Evolutionary conservation across 2,329 filamentous ascomycete genomes (phyloP).

Genomic region (Neurospora sp.): DNA sequence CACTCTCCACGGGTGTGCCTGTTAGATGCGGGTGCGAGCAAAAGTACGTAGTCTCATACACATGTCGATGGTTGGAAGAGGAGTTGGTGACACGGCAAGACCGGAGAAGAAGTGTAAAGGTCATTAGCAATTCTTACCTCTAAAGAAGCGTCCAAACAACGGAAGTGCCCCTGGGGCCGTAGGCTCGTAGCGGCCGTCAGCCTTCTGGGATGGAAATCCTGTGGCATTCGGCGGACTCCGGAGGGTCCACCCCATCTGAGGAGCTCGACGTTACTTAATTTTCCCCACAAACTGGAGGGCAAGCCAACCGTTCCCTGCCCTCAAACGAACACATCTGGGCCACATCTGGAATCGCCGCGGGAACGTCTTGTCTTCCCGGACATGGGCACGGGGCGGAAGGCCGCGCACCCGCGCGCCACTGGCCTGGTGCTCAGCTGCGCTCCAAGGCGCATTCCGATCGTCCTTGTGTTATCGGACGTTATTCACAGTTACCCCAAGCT

Average conservation of each 20-base stretch:
- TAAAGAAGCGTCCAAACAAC: background rate
- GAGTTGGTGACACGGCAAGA: background rate
- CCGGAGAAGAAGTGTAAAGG: background rate
- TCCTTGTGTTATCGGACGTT: constrained; percentile 1
- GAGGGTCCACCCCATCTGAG: constrained; percentile 14
- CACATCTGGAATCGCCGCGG: background rate
- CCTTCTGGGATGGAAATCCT: background rate
- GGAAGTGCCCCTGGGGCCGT: background rate
- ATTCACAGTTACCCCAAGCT: background rate
- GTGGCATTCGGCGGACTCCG: constrained; percentile 25
- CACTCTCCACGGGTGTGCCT: background rate
- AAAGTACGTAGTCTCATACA: background rate
- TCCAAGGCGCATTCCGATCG: constrained; percentile 12
- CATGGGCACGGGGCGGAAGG: constrained; percentile 11
- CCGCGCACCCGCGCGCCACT: constrained; percentile 7
- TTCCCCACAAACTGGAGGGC: background rate
- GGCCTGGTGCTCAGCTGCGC: constrained; percentile 1
- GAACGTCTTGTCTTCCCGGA: constrained; percentile 4
- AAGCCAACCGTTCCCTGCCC: background rate
- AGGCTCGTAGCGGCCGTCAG: background rate
- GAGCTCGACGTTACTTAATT: constrained; percentile 1
- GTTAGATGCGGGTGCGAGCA: background rate
- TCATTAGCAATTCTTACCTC: background rate
- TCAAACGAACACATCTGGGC: background rate
- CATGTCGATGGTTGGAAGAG: background rate